These are phyloP conservation scores for Malus hybrid DNA, from an alignment of 331 rosid genomes.

Conservation along the genomic window DNA sequence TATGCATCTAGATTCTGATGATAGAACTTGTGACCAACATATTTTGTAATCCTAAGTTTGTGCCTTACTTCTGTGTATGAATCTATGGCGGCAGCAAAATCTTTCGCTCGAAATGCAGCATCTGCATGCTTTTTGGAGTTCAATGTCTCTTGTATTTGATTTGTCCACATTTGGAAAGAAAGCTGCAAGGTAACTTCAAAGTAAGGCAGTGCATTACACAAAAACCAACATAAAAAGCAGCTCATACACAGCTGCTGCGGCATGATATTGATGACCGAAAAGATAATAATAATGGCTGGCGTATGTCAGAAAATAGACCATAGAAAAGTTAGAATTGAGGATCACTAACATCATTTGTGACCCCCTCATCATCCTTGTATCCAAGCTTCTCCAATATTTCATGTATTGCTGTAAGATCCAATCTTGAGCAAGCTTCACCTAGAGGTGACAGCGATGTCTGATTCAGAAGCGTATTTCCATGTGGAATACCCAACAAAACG, in stretches of 20 bases:
- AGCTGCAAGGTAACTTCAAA: slow-evolving; percentile 44
- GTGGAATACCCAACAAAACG: slow-evolving; percentile 70
- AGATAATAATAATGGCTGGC: not conserved
- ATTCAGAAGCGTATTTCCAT: slow-evolving; percentile 41
- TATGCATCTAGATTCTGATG: slow-evolving; percentile 9
- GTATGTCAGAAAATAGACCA: not conserved
- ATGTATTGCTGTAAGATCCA: slow-evolving; percentile 89
- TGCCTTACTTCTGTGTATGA: slow-evolving; percentile 77
- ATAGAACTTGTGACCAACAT: not conserved
- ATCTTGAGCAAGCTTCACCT: slow-evolving; percentile 90
- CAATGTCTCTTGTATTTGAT: slow-evolving; percentile 88
- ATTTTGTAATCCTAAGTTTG: slow-evolving; percentile 3
- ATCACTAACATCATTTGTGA: slow-evolving; percentile 79
- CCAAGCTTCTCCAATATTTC: slow-evolving; percentile 82
- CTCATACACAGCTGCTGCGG: not conserved
- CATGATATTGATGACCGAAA: not conserved
- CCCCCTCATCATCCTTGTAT: slow-evolving; percentile 94
- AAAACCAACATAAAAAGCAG: not conserved
- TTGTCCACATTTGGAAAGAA: slow-evolving; percentile 98
- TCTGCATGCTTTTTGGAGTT: slow-evolving; percentile 89
- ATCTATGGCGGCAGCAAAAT: slow-evolving; percentile 59
- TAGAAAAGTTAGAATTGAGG: not conserved
- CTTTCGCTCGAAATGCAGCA: slow-evolving; percentile 76
- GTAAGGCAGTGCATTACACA: not conserved
- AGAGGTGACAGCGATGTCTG: slow-evolving; percentile 62